These are phyloP conservation scores for Plantago coronopus DNA, from an alignment of 305 asterid species.

Conservation along the genomic window DNA sequence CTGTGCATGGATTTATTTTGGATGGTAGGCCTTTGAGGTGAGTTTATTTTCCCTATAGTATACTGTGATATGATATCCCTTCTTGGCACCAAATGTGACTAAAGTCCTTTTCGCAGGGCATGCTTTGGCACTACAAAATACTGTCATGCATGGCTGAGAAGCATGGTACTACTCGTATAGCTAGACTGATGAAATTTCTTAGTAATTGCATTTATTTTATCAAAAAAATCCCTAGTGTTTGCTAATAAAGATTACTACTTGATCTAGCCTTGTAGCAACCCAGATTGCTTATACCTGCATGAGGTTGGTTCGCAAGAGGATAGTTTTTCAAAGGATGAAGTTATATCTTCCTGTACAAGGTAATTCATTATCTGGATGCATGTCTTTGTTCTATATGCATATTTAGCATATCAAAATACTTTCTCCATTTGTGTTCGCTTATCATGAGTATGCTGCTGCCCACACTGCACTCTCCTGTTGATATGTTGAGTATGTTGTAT, in stretches of 20 bases:
- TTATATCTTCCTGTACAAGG: conserved; percentile 88
- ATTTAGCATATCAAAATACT: conserved; percentile 6
- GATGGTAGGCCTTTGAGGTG: conserved; percentile 81
- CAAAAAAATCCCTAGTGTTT: background rate
- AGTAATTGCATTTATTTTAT: conserved; percentile 7
- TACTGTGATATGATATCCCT: conserved; percentile 8
- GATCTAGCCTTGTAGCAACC: conserved; percentile 89
- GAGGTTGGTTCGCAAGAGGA: conserved; percentile 89
- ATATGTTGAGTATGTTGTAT: background rate
- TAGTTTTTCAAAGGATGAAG: conserved; percentile 90
- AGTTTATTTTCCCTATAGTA: conserved; percentile 24
- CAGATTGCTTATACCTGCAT: conserved; percentile 90
- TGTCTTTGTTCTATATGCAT: background rate
- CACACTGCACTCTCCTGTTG: background rate
- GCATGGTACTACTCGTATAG: conserved; percentile 50
- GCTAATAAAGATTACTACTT: conserved; percentile 29
- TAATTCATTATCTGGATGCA: conserved; percentile 26
- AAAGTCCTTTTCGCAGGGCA: conserved; percentile 61
- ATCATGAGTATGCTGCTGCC: too few relatives aligned
- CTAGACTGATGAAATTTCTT: conserved; percentile 13
- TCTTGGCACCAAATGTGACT: conserved; percentile 20
- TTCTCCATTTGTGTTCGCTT: background rate
- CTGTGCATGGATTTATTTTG: conserved; percentile 80
- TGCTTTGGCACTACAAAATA: conserved; percentile 98
- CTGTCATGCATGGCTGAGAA: conserved; percentile 99